Percentiles rank a stretch among this genome's conserved stretches.
Conservation (phyloP, 305 asterid species). For the Solanum hybrid region DNA sequence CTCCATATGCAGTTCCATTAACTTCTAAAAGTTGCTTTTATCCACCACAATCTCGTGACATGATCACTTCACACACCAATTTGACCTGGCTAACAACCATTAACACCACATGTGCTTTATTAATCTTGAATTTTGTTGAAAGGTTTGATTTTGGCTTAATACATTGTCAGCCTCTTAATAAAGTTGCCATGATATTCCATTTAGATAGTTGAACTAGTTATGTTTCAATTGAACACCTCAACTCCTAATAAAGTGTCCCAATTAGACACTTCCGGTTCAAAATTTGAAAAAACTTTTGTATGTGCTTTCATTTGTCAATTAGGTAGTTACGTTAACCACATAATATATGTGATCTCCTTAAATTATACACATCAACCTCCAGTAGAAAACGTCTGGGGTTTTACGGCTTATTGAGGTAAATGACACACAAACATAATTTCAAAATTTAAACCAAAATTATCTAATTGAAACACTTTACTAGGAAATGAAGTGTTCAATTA, state of each 20-base stretch:
- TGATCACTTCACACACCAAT: background rate
- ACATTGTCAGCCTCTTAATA: background rate
- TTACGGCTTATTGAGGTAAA: background rate
- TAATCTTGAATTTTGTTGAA: background rate
- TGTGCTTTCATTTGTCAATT: background rate
- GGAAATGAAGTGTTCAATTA: background rate
- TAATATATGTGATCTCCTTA: background rate
- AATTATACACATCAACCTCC: background rate
- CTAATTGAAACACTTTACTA: background rate
- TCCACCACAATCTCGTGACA: background rate
- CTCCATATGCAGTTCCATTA: background rate
- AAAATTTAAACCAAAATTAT: background rate
- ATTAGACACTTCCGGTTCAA: background rate
- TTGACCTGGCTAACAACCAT: background rate
- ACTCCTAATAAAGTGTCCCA: background rate
- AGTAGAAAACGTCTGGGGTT: background rate
- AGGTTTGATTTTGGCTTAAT: background rate
- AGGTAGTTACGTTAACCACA: background rate
- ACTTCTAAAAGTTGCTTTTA: background rate
- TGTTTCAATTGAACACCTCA: background rate
- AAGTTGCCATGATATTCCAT: background rate
- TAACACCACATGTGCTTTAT: background rate
- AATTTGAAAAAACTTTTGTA: background rate
- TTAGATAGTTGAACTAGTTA: background rate
- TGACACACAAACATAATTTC: background rate